Percentiles rank a stretch among this genome's conserved stretches.
Evolutionary conservation across 2,329 filamentous ascomycete species (phyloP).

Genomic region (Magnaporthiopsis incrustans): DNA sequence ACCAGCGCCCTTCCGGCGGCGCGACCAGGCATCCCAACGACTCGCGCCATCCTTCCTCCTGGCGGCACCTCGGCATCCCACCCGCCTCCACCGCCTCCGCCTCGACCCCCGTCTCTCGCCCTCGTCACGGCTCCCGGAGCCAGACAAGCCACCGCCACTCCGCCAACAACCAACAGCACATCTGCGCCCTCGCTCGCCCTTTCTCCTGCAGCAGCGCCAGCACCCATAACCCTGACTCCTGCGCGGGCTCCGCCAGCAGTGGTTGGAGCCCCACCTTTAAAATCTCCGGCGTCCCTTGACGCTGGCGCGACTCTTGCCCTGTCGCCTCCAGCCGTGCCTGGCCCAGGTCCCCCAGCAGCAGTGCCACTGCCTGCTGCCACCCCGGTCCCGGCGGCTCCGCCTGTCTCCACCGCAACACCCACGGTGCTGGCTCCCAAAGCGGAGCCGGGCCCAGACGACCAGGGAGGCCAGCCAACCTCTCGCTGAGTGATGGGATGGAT

Average conservation of each 20-base stretch:
- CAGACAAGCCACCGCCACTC: not conserved
- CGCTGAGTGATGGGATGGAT: not conserved
- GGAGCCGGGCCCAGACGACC: not conserved
- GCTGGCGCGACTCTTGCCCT: not conserved
- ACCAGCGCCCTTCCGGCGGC: too few species aligned
- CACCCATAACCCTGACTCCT: not conserved
- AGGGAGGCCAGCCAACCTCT: not conserved
- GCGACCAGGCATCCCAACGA: not conserved
- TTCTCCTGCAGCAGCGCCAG: not conserved
- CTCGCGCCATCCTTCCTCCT: too few species aligned
- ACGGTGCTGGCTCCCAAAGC: not conserved
- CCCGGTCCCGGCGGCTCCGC: not conserved
- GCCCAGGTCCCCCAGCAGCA: not conserved
- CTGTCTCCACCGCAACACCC: slow-evolving; percentile 1
- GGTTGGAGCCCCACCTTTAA: not conserved
- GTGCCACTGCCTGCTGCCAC: not conserved
- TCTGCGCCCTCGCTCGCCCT: not conserved
- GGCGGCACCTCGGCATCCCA: not conserved
- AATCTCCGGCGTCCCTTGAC: not conserved
- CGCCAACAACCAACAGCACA: not conserved
- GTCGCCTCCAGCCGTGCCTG: not conserved
- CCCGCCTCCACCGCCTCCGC: not conserved
- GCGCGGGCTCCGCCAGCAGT: not conserved
- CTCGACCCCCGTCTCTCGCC: not conserved
- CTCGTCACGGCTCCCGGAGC: not conserved